These are phyloP conservation scores for Erysimum pusillum DNA, from an alignment of 441 rosid species.

Conservation along the genomic window DNA sequence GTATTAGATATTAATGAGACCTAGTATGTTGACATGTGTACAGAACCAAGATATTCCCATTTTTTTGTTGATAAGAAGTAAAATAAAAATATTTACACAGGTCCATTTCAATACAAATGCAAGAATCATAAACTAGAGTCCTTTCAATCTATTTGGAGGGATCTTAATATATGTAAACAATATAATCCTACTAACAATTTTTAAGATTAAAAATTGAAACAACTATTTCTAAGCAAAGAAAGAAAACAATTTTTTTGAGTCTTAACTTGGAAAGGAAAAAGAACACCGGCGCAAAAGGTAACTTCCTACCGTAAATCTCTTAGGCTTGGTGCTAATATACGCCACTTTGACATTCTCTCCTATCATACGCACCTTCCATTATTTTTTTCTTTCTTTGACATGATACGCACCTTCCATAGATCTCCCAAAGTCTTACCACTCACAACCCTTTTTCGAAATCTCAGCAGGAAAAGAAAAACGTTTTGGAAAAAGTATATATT, in stretches of 20 bases:
- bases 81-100: neutral
- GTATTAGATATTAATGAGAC: slow-evolving; percentile 6
- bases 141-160: neutral
- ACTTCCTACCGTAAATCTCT: no score
- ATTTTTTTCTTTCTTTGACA: no score
- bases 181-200: neutral
- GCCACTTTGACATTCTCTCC: slow-evolving; percentile 53
- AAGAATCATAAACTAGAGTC: neutral
- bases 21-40: neutral
- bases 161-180: neutral
- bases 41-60: neutral
- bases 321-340: slow-evolving; percentile 65
- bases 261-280: slow-evolving; percentile 44
- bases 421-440: slow-evolving; percentile 32
- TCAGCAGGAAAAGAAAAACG: slow-evolving; percentile 7
- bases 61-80: neutral
- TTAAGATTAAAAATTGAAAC: no score
- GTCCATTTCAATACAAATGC: neutral
- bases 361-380: slow-evolving; percentile 35
- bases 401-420: slow-evolving; percentile 36
- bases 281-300: slow-evolving; percentile 6
- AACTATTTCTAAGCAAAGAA: no score
- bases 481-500: slow-evolving; percentile 17
- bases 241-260: neutral
- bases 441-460: slow-evolving; percentile 26